phyloP scores from a whole-genome alignment of 768 basidiomycete species.

The Clavulina sp. region DNA sequence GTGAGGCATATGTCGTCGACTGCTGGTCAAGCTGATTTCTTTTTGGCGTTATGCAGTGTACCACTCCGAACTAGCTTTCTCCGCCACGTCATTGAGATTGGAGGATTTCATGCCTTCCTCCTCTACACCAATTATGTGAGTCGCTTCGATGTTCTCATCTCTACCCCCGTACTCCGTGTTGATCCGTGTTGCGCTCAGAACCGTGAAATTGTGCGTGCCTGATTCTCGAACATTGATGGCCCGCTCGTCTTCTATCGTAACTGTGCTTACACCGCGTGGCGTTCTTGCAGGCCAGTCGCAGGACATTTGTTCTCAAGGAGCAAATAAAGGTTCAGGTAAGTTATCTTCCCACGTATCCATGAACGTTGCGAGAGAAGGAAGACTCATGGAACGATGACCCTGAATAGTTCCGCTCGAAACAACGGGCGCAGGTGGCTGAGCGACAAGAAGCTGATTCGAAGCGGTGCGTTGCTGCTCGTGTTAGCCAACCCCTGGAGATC shows the following conservation, averaged over 20 bases:
- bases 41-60: constrained; percentile 2
- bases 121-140: constrained; percentile 33
- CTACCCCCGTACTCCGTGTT: no score
- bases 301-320: not conserved
- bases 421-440: constrained; percentile 58
- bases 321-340: not conserved
- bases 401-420: constrained; percentile 36
- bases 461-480: constrained; percentile 2
- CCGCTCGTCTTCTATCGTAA: not conserved
- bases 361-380: not conserved
- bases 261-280: no score
- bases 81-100: constrained; percentile 42
- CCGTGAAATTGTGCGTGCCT: constrained; percentile 42
- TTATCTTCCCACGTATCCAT: not conserved
- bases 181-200: constrained; percentile 47
- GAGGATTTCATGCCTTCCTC: constrained; percentile 65
- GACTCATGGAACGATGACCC: not conserved
- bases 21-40: not conserved
- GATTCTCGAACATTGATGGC: no score
- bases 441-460: constrained; percentile 30
- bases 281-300: not conserved
- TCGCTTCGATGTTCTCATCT: no score
- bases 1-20: not conserved
- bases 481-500: not conserved
- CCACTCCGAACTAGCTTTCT: constrained; percentile 2